These are phyloP conservation scores for Lojkania enalia DNA, from an alignment of 2,329 filamentous ascomycete species.

Conservation along the genomic window DNA sequence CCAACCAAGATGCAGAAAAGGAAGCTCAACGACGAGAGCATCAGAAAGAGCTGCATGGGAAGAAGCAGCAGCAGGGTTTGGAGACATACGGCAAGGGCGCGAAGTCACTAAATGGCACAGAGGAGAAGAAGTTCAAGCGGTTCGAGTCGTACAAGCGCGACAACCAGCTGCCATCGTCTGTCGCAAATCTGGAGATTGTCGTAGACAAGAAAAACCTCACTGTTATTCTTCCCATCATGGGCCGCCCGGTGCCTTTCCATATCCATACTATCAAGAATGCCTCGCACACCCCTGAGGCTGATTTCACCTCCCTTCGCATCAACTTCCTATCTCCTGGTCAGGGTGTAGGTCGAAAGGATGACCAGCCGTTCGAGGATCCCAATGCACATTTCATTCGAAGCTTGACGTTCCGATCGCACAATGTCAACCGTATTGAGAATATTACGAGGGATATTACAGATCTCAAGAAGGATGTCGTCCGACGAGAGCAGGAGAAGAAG, in stretches of 20 bases:
- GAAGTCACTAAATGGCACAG: slow-evolving; percentile 81
- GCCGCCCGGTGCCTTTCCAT: slow-evolving; percentile 94
- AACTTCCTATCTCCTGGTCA: slow-evolving; percentile 97
- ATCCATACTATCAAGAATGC: slow-evolving; percentile 99
- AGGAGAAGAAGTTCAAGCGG: slow-evolving; percentile 97
- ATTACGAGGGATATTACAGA: slow-evolving; percentile 93
- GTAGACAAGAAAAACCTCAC: slow-evolving; percentile 90
- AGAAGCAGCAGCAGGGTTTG: slow-evolving; percentile 88
- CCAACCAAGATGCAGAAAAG: slow-evolving; percentile 84
- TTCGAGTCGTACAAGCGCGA: slow-evolving; percentile 99
- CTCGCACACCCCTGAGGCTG: slow-evolving; percentile 94
- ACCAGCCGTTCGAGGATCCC: slow-evolving; percentile 96
- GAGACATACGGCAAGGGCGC: slow-evolving; percentile 84
- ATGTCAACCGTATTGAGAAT: slow-evolving; percentile 84
- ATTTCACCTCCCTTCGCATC: slow-evolving; percentile 91
- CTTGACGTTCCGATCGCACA: slow-evolving; percentile 89
- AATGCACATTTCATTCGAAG: slow-evolving; percentile 95
- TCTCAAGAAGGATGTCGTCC: slow-evolving; percentile 88
- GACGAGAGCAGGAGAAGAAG: slow-evolving; percentile 98
- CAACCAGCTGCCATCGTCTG: slow-evolving; percentile 82
- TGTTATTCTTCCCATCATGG: slow-evolving; percentile 94
- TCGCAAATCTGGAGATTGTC: slow-evolving; percentile 84
- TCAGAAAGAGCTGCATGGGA: slow-evolving; percentile 83
- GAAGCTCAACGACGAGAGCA: slow-evolving; percentile 87
- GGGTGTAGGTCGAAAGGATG: slow-evolving; percentile 94